Evolutionary conservation across 208 protist species (phyloP), one percentile per base, ranked within the genome.

Genomic region (Balamuthia mandrillaris): DNA sequence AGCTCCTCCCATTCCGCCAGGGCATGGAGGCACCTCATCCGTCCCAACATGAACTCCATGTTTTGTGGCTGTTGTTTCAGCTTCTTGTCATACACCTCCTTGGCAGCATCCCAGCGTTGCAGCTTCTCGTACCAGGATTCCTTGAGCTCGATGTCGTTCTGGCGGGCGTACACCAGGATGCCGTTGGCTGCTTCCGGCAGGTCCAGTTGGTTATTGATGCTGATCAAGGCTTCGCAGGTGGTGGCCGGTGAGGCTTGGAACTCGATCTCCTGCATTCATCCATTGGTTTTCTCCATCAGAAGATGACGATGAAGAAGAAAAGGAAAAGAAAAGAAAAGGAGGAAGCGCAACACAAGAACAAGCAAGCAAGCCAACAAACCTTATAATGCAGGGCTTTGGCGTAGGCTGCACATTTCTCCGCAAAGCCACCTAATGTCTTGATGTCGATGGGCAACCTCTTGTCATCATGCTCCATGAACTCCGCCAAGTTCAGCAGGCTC

Each of bases 121-220:
- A 99, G 89, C 89, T 99, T 99, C 81, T 97, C 95, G 70, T 95
- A 96, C 92, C 92, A 95, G 33, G 47, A 74, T 83, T 94, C 91
- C 54, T 94, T 90, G 2, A 94, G 52, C 81, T 96, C 65, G 1
- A 92, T 78, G 31, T 60, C 90, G 87, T 14, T 56, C n/a, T 92
- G 87, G 81, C 93, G 89, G 44, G 98, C 96, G 85, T 97, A 98
- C 75, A 94, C 94, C 14, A 99, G 92, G 45, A 99, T 95, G 72
- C 97, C 97, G 87, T 96, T 92, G 0, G 98, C 98, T 54, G 98
- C 98, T 87, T 99, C 97, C 12, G 96, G 49, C 21, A 56, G 49
- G 45, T 98, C 96, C 21, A 99, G 92, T 63, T 98, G 92, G 90
- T 99, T 99, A 89, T 97, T 98, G 49, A 99, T 95, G 84, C 95